A percentile compares a stretch with the other conserved stretches of the same genome.
phyloP scores from a whole-genome alignment of 192 early-diverging fungal genomes.

The Kappamyces sp. region DNA sequence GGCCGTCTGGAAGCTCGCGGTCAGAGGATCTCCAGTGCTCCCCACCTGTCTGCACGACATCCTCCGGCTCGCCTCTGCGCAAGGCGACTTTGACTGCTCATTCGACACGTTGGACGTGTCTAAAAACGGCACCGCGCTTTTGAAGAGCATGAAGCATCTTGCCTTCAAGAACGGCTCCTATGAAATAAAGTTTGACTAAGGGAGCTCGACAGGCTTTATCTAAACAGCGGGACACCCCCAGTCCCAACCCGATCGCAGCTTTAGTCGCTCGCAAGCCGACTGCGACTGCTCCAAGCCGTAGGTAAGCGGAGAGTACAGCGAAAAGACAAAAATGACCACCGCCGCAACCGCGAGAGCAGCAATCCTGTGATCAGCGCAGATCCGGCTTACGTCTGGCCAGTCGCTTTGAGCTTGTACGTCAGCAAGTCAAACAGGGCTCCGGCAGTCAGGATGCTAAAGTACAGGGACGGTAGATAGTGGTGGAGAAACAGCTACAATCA shows the following conservation, averaged over 20 bases:
- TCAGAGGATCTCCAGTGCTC: no score
- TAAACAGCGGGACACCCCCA: conserved; percentile 50
- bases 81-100: no score
- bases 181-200: no score
- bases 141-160: no score
- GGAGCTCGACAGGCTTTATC: no score
- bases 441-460: conserved; percentile 73
- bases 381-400: conserved; percentile 43
- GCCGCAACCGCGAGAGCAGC: conserved; percentile 33
- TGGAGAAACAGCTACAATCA: conserved; percentile 67
- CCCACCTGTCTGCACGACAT: no score
- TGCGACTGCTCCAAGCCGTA: conserved; percentile 76
- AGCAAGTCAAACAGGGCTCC: conserved; percentile 68
- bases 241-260: conserved; percentile 78
- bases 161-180: no score
- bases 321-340: conserved; percentile 58
- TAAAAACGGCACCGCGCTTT: no score
- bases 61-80: no score
- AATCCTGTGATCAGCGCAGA: conserved; percentile 1
- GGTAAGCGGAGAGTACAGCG: conserved; percentile 67
- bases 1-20: no score
- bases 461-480: conserved; percentile 92
- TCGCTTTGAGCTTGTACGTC: conserved; percentile 51
- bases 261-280: conserved; percentile 66
- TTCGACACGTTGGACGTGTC: no score